These are phyloP conservation scores for Henckelia pumila DNA, from an alignment of 257 asterid genomes.

Conservation along the genomic window DNA sequence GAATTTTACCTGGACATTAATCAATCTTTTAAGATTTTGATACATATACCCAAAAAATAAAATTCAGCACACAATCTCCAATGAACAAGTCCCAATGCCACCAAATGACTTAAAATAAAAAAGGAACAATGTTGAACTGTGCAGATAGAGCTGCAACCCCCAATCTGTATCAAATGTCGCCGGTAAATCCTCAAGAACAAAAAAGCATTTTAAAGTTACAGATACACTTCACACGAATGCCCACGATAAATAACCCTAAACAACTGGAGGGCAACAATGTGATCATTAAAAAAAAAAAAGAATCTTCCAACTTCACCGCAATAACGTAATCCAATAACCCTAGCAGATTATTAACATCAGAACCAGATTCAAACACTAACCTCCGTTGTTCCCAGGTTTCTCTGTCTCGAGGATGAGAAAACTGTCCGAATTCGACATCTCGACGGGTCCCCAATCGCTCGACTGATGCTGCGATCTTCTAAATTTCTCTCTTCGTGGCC, in stretches of 20 bases:
- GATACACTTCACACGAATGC: not conserved
- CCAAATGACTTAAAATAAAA: not conserved
- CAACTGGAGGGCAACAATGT: not conserved
- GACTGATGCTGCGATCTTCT: too few relatives aligned
- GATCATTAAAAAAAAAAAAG: not conserved
- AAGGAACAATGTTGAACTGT: not conserved
- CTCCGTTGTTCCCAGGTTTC: slow-evolving; percentile 30
- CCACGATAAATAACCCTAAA: not conserved
- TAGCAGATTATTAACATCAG: too few relatives aligned
- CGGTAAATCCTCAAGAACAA: not conserved
- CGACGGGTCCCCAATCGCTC: not conserved
- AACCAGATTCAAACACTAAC: slow-evolving; percentile 27
- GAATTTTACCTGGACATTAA: slow-evolving; percentile 18
- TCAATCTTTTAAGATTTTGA: not conserved
- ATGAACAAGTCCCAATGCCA: not conserved
- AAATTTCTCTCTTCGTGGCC: too few relatives aligned
- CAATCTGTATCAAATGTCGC: not conserved
- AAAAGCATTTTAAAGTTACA: not conserved
- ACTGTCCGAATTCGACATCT: slow-evolving; percentile 36
- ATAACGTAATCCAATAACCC: too few relatives aligned
- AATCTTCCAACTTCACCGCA: too few relatives aligned
- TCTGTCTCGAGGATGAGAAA: slow-evolving; percentile 29
- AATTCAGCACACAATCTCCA: not conserved
- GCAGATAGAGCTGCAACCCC: too few relatives aligned
- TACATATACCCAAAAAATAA: not conserved